These are phyloP conservation scores for Lasiodiplodia gonubiensis DNA, from an alignment of 2,329 filamentous ascomycete species.

Conservation along the genomic window DNA sequence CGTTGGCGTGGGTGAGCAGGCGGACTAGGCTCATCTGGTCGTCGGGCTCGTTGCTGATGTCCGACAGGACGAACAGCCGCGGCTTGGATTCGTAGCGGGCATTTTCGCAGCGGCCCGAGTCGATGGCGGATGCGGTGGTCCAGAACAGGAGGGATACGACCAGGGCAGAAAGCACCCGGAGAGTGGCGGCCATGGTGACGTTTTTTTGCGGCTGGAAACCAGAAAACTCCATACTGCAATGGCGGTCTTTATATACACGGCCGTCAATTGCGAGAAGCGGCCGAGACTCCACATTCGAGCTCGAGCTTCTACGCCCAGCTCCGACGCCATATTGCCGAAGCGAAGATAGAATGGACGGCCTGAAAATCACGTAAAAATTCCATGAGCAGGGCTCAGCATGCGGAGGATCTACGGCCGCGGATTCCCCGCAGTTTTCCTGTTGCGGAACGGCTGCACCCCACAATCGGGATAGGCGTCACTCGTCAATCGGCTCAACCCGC, in stretches of 20 bases:
- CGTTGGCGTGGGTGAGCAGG: conserved; percentile 32
- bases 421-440: background rate
- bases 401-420: conserved; percentile 1
- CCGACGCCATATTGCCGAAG: background rate
- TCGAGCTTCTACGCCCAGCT: background rate
- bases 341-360: background rate
- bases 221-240: background rate
- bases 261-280: background rate
- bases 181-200: background rate
- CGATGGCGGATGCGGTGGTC: background rate
- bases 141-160: background rate
- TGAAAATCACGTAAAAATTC: background rate
- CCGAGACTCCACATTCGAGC: background rate
- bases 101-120: background rate
- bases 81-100: conserved; percentile 14
- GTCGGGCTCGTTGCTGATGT: conserved; percentile 35
- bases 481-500: background rate
- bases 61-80: conserved; percentile 32
- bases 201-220: background rate
- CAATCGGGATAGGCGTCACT: background rate
- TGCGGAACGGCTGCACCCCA: background rate
- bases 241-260: background rate
- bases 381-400: background rate
- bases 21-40: conserved; percentile 34
- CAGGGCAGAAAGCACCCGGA: conserved; percentile 2